Percentiles rank a stretch among this genome's conserved stretches.
Evolutionary conservation across 345 rosid species (phyloP).

Genomic region (Gossypium rotundifolium): DNA sequence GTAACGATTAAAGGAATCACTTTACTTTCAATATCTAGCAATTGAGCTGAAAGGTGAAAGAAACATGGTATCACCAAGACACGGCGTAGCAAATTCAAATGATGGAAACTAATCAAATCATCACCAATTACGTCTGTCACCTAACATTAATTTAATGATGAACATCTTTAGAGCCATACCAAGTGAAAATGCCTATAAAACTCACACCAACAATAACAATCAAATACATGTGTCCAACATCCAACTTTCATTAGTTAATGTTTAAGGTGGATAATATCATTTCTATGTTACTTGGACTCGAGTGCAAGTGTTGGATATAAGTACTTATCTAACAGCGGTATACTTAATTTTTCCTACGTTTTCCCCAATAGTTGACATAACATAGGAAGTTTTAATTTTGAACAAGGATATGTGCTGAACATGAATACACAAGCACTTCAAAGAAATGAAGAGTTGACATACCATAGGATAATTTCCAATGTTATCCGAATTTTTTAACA

Average conservation of each 20-base stretch:
- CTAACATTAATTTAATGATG: neutral
- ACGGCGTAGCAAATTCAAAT: neutral
- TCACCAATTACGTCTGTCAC: neutral
- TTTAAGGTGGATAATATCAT: neutral
- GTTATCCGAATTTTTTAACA: neutral
- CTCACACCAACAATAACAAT: conserved; percentile 3
- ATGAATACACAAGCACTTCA: neutral
- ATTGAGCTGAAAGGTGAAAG: conserved; percentile 50
- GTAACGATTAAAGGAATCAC: conserved; percentile 68
- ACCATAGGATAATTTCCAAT: neutral
- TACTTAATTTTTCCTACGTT: neutral
- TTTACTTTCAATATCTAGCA: conserved; percentile 67
- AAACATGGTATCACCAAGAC: conserved; percentile 6
- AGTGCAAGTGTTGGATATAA: neutral
- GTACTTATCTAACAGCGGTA: neutral
- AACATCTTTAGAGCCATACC: neutral
- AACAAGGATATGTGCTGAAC: neutral
- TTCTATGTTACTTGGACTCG: neutral
- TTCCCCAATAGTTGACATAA: neutral
- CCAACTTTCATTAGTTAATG: neutral
- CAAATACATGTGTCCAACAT: neutral
- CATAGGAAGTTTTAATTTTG: no score
- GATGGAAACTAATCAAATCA: neutral
- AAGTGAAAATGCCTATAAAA: neutral
- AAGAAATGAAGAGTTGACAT: neutral